phyloP scores from a whole-genome alignment of 1,284 basidiomycete species.

The Microbotryum saponariae region DNA sequence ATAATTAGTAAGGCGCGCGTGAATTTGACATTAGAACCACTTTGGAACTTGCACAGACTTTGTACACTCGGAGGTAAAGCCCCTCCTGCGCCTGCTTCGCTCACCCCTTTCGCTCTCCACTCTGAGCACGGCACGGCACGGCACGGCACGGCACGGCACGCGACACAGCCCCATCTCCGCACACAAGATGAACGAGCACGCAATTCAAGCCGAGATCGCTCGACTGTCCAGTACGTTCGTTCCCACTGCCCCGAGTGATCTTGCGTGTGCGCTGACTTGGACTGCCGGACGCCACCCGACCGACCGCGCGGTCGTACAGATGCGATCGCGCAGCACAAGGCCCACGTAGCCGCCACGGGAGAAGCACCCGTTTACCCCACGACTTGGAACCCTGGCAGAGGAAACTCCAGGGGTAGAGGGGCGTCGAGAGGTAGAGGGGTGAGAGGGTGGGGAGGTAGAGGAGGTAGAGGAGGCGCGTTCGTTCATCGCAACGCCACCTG shows the following conservation, averaged over 20 bases:
- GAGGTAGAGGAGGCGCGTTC: neutral
- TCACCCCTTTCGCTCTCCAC: too few relatives aligned
- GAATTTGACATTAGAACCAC: neutral
- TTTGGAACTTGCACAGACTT: too few relatives aligned
- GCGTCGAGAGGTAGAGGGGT: neutral
- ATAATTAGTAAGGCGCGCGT: too few relatives aligned
- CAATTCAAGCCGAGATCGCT: constrained; percentile 19
- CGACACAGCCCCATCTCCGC: neutral
- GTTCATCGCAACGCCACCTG: constrained; percentile 25
- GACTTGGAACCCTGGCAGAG: neutral
- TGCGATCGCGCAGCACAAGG: constrained; percentile 21
- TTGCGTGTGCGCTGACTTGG: too few relatives aligned
- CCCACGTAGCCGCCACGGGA: neutral
- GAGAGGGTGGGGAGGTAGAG: neutral
- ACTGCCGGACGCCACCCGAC: too few relatives aligned
- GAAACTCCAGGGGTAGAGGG: neutral
- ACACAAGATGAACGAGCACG: constrained; percentile 1
- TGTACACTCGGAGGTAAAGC: too few relatives aligned
- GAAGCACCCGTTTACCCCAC: neutral
- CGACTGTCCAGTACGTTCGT: constrained; percentile 11
- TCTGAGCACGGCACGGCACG: too few relatives aligned
- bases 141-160: neutral
- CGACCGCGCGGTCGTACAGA: neutral
- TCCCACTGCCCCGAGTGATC: too few relatives aligned
- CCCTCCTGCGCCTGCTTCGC: too few relatives aligned